Evolutionary conservation across 495 filamentous ascomycete species (phyloP).

Genomic region (Tuber melanosporum): DNA sequence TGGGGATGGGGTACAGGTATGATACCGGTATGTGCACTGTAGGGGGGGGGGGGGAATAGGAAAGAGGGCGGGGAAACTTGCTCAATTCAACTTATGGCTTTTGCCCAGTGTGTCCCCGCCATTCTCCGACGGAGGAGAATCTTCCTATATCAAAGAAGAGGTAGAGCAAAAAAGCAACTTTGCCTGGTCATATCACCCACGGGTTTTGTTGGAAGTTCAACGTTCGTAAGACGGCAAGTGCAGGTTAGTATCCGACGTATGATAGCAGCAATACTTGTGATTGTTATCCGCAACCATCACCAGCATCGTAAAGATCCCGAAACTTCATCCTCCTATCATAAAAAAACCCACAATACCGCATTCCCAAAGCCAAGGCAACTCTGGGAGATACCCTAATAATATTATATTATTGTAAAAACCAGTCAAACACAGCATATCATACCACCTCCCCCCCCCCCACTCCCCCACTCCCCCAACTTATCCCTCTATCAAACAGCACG

Average conservation of each 20-base stretch:
- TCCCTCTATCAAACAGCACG: neutral
- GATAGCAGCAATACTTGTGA: neutral
- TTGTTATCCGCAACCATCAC: neutral
- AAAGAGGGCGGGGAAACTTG: slow-evolving; percentile 29
- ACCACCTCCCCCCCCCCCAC: too few species aligned
- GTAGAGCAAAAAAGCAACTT: slow-evolving; percentile 3
- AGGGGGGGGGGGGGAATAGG: slow-evolving; percentile 13
- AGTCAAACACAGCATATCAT: neutral
- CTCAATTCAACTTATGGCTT: slow-evolving; percentile 19
- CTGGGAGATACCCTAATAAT: neutral
- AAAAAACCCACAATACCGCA: neutral
- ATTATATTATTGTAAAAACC: neutral
- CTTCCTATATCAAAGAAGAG: neutral
- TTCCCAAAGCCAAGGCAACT: neutral
- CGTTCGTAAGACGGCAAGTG: neutral
- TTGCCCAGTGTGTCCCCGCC: slow-evolving; percentile 8
- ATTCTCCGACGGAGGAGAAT: neutral
- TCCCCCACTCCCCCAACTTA: neutral
- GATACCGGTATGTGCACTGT: neutral
- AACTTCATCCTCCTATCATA: neutral
- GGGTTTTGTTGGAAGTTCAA: slow-evolving; percentile 3
- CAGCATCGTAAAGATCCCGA: neutral
- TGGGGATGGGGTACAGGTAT: neutral
- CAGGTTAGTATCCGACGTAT: neutral
- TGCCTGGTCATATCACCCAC: slow-evolving; percentile 6